Evolutionary conservation across 495 filamentous ascomycete species (phyloP).

Genomic region (Penicillium tannophilum): DNA sequence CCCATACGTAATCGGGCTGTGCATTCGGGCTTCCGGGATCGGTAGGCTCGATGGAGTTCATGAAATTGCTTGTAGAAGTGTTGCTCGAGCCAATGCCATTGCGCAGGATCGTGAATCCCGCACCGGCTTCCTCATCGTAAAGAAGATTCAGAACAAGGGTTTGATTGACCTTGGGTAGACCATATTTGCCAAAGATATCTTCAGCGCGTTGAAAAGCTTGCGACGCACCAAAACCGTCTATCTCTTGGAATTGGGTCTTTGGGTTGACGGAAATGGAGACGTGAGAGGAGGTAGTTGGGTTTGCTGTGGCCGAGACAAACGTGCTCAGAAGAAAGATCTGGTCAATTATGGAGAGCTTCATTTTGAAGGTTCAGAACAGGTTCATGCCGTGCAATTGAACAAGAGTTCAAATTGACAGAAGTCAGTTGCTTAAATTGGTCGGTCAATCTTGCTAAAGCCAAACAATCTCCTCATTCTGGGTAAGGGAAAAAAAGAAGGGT

Average conservation of each 20-base stretch:
- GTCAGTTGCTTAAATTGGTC: neutral
- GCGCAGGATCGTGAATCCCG: slow-evolving; percentile 55
- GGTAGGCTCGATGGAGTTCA: slow-evolving; percentile 40
- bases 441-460: neutral
- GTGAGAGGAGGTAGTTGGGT: neutral
- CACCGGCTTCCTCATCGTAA: slow-evolving; percentile 48
- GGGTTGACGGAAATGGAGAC: slow-evolving; percentile 35
- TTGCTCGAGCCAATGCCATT: slow-evolving; percentile 56
- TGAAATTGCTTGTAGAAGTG: slow-evolving; percentile 27
- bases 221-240: slow-evolving; percentile 53
- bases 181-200: slow-evolving; percentile 17
- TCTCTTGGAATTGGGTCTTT: slow-evolving; percentile 33
- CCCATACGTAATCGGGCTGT: slow-evolving; percentile 47
- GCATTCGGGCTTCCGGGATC: slow-evolving; percentile 36
- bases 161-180: slow-evolving; percentile 9
- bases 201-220: slow-evolving; percentile 52
- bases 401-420: neutral
- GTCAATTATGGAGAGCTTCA: neutral
- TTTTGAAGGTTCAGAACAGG: neutral
- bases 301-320: neutral
- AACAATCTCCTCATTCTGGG: neutral
- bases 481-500: neutral
- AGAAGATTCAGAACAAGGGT: slow-evolving; percentile 33
- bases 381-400: neutral
- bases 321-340: neutral